Percentiles rank a stretch among this genome's conserved stretches.
Evolutionary conservation across 371 early-diverging fungal species (phyloP).

Genomic region (Mucor plumbeus): DNA sequence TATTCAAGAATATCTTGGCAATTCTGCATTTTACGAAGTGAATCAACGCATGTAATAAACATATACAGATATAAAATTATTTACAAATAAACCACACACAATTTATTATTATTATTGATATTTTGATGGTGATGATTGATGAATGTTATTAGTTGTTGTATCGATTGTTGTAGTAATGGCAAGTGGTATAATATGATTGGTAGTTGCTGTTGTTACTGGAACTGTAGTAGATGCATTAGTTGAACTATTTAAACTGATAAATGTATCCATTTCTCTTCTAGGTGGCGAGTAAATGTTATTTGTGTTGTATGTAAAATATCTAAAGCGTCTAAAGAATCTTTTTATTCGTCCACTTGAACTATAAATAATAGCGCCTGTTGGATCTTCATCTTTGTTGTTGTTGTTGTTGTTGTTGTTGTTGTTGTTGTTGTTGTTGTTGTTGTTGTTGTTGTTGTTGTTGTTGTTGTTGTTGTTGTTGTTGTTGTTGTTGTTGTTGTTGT

Average conservation of each 20-base stretch:
- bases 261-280: constrained; percentile 22
- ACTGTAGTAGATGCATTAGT: background rate
- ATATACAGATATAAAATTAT: background rate
- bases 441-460: too few species aligned
- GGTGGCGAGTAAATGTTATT: background rate
- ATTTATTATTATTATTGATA: background rate
- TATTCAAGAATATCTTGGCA: constrained; percentile 59
- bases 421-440: too few species aligned
- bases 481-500: too few species aligned
- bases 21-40: constrained; percentile 48
- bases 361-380: background rate
- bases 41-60: constrained; percentile 18
- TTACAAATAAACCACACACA: background rate
- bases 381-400: background rate
- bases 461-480: too few species aligned
- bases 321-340: constrained; percentile 4
- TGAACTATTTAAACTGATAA: constrained; percentile 27
- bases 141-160: too few species aligned
- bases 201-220: background rate
- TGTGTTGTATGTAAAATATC: background rate
- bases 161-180: background rate
- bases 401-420: too few species aligned
- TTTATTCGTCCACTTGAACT: background rate
- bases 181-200: constrained; percentile 16
- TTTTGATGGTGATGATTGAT: background rate